A percentile compares a stretch with the other conserved stretches of the same genome.
Evolutionary conservation across 2,329 filamentous ascomycete genomes (phyloP).

Genomic region (Stachybotrys chlorohalonatus): DNA sequence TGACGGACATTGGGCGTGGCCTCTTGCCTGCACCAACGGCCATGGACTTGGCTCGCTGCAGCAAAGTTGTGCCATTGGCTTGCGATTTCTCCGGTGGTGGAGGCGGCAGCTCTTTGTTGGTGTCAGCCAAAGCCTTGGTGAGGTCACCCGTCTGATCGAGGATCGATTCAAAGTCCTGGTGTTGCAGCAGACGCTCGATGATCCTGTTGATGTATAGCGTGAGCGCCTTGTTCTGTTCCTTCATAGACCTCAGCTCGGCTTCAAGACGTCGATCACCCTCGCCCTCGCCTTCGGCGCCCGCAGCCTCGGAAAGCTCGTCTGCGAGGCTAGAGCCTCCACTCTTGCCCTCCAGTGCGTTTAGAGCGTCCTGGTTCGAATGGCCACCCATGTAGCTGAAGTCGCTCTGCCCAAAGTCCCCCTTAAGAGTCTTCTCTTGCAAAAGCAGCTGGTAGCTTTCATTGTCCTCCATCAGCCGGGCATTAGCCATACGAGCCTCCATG

Average conservation of each 20-base stretch:
- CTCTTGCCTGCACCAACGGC: constrained; percentile 39
- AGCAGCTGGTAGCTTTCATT: constrained; percentile 97
- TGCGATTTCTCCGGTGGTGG: constrained; percentile 44
- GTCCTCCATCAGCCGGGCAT: constrained; percentile 93
- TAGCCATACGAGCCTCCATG: constrained; percentile 89
- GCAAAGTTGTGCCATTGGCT: constrained; percentile 35
- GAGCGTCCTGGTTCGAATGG: constrained; percentile 53
- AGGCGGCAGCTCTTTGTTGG: constrained; percentile 78
- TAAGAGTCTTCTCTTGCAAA: constrained; percentile 88
- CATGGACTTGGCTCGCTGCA: constrained; percentile 55
- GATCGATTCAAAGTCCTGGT: constrained; percentile 92
- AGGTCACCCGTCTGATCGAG: constrained; percentile 66
- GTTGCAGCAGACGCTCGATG: constrained; percentile 86
- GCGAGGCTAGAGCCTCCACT: constrained; percentile 55
- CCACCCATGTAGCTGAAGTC: constrained; percentile 64
- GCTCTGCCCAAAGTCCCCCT: constrained; percentile 79
- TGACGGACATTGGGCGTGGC: constrained; percentile 48
- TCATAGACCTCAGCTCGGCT: constrained; percentile 66
- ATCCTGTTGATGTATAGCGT: constrained; percentile 99
- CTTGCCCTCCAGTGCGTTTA: constrained; percentile 54
- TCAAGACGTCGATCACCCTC: constrained; percentile 62
- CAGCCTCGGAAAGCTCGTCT: constrained; percentile 71
- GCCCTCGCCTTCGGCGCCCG: constrained; percentile 41
- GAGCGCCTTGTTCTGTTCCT: constrained; percentile 94
- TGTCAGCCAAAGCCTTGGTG: constrained; percentile 31